These are phyloP conservation scores for Purpureocillium takamizusanense DNA, from an alignment of 2,329 filamentous ascomycete genomes.

Conservation along the genomic window DNA sequence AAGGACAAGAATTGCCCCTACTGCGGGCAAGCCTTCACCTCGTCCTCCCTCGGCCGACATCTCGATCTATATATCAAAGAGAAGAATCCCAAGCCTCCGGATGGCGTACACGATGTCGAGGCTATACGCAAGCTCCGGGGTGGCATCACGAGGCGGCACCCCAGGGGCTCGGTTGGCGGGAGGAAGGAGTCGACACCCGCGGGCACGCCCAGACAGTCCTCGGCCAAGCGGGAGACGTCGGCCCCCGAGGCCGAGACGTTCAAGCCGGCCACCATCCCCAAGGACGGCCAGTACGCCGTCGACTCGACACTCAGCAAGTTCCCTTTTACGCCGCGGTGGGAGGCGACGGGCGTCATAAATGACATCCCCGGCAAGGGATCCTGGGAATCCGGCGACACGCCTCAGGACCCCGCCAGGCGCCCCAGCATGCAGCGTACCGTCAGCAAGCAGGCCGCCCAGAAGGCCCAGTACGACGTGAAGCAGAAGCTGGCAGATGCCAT, in stretches of 20 bases:
- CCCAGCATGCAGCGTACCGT: conserved; percentile 29
- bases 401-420: conserved; percentile 25
- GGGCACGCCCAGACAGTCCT: conserved; percentile 35
- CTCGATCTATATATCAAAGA: conserved; percentile 90
- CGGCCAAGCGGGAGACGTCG: conserved; percentile 27
- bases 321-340: conserved; percentile 56
- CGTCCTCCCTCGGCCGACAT: conserved; percentile 85
- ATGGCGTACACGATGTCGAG: conserved; percentile 84
- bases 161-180: conserved; percentile 53
- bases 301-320: conserved; percentile 45
- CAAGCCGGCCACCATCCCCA: conserved; percentile 29
- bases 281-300: conserved; percentile 31
- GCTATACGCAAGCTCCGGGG: conserved; percentile 78
- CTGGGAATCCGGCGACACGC: conserved; percentile 20
- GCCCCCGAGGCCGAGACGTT: conserved; percentile 28
- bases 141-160: conserved; percentile 77
- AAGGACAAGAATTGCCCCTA: conserved; percentile 89
- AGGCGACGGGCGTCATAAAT: conserved; percentile 70
- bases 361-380: conserved; percentile 45
- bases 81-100: conserved; percentile 79
- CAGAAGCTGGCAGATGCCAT: conserved; percentile 58
- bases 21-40: conserved; percentile 84
- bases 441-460: conserved; percentile 45
- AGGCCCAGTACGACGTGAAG: conserved; percentile 54
- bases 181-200: conserved; percentile 52